These are phyloP conservation scores for Cryptomeria japonica DNA, from an alignment of 75 land plant genomes.

Conservation along the genomic window DNA sequence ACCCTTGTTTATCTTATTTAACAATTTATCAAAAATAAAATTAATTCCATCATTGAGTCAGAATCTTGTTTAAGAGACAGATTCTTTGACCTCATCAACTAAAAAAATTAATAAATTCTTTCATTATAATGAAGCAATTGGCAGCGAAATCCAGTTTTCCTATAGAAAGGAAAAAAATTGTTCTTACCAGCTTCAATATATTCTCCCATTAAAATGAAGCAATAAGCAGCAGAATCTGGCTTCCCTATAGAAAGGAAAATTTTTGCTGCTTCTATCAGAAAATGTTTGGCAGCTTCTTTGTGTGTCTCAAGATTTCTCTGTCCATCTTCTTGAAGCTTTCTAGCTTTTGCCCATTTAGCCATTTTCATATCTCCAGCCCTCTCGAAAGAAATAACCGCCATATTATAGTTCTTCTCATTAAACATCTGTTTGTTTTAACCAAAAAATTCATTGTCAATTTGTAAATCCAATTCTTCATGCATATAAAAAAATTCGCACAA, in stretches of 20 bases:
- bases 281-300: conserved; percentile 18
- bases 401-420: conserved; percentile 45
- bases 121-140: conserved; percentile 37
- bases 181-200: no score
- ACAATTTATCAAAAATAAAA: not conserved
- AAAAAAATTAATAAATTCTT: conserved; percentile 34
- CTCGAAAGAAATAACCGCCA: conserved; percentile 71
- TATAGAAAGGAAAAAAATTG: conserved; percentile 7
- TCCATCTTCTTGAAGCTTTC: conserved; percentile 38
- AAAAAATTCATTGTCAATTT: not conserved
- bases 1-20: not conserved
- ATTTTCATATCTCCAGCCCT: conserved; percentile 50
- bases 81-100: not conserved
- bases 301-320: conserved; percentile 26
- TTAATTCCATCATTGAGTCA: not conserved
- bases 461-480: not conserved
- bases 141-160: conserved; percentile 55
- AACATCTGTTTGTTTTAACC: conserved; percentile 34
- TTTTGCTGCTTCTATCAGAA: conserved; percentile 50
- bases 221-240: no score
- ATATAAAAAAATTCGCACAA: not conserved
- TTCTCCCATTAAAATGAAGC: no score
- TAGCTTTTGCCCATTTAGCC: conserved; percentile 52
- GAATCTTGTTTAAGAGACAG: not conserved
- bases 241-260: conserved; percentile 24